Base-by-base conservation (phyloP, 2,329 filamentous ascomycete species). In the Xylariaceae sp. region DNA sequence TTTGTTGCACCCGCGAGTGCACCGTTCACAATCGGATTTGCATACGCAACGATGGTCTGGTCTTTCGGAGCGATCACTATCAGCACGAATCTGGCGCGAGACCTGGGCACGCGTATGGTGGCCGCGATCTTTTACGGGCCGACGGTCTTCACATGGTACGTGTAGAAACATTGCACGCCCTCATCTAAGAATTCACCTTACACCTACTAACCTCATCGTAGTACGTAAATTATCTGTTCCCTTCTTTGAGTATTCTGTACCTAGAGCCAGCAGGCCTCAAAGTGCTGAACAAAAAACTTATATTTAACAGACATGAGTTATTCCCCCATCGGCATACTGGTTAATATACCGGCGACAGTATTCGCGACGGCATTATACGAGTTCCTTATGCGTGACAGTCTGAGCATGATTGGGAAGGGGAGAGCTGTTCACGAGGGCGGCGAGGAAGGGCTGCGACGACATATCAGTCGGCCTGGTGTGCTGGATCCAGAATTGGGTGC, bases 81-180 rank as follows among this genome's bases (percentile, higher is more conserved):
- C 49, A 68, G 64, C 30, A 78, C 76, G 12, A 82, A 82, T 57
- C 54, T 77, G 24, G 77, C 78, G 9, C 64, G 76, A 51, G 78
- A 81, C 53, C 62, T 81, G 13, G 37, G 37, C 15, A 15, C 26
- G 13, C 37, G 26, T 17, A 12, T 39, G 12, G 28, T 31, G 8
- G 37, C 29, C 13, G 37, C 29, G 12, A 19, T 33, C 28, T 39
- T 29, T 13, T 33, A 39, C 29, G 29, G 29, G 28, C 24, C 13
- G 28, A 30, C 15, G n/a, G 16, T 19, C 18, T 38, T 38, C 37
- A 30, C 22, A 8, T 38, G 31, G 22, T 13, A 19, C 12, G n/a
- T n/a, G n/a, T n/a, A n/a, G n/a, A n/a, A n/a, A n/a, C n/a, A n/a
- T n/a, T n/a, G n/a, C 9, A 16, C 19, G n/a, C n/a, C n/a, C n/a